Evolutionary conservation across 352 stramenopile genomes (phyloP), one percentile per base, ranked within the genome.

Genomic region (Blastocystis sp.): DNA sequence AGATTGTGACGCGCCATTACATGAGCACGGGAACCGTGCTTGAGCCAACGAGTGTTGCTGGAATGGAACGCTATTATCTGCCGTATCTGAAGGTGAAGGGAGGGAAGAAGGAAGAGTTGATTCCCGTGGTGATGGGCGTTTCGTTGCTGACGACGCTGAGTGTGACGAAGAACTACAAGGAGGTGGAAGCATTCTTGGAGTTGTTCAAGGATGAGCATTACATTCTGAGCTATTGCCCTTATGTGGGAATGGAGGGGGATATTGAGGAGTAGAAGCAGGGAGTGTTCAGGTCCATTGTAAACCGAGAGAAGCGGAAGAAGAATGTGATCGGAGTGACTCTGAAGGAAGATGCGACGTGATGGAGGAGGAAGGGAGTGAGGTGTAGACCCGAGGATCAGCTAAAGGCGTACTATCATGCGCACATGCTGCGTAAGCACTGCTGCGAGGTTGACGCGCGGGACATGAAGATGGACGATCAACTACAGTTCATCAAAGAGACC

Each of bases 1-100:
- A 86, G 23, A 70, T 86, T 53, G 34, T 76, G 40, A 86, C 69
- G 43, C 62, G 40, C 4, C 69, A 79, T 40, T 79, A 62, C 43
- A 11, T 79, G n/a, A 3, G 34, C 23, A 79, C 38, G 3, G 69
- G 41, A 60, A 28, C 21, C 3, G 40, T 79, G 60, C 23, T 79
- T 5, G 7, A 11, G 7, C 69, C 69, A 11, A 45, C 60, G 62
- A 60, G 21, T 9, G 69, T 79, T 5, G n/a, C 43, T 17, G 19
- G 14, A 28, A 79, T 79, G 69, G 69, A 79, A n/a, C 41, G 69
- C 19, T 79, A 62, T 40, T 79, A 79, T 28, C 23, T 79, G 41
- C 69, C 69, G 28, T 79, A 79, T 28, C n/a, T 79, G 69, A 79
- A 28, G 28, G 69, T 79, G 34, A 60, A 62, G 41, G 19, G 28